Evolutionary conservation across 2,329 filamentous ascomycete species (phyloP).

Genomic region (Cladophialophora exuberans): DNA sequence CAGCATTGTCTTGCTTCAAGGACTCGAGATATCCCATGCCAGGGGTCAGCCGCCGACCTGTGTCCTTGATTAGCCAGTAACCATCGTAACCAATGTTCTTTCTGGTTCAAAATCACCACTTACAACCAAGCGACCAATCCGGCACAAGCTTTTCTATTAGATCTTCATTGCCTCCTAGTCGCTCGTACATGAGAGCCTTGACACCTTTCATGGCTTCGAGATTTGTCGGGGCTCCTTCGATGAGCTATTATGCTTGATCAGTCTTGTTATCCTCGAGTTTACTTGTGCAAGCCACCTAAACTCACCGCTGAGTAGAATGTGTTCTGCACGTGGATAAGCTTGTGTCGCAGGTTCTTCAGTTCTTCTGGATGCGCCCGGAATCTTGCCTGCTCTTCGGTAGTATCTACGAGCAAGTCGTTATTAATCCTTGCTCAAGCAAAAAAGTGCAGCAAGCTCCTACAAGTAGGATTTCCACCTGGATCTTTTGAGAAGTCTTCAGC

Average conservation of each 20-base stretch:
- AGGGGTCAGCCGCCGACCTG: conserved; percentile 45
- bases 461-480: conserved; percentile 33
- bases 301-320: conserved; percentile 16
- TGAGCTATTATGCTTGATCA: too few relatives aligned
- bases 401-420: conserved; percentile 30
- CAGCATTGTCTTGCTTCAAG: conserved; percentile 29
- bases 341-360: conserved; percentile 12
- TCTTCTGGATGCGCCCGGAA: conserved; percentile 28
- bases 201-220: conserved; percentile 4
- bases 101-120: too few relatives aligned
- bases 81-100: too few relatives aligned
- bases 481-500: conserved; percentile 18
- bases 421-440: too few relatives aligned
- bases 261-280: too few relatives aligned
- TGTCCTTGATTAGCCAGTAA: conserved; percentile 39
- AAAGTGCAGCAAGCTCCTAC: conserved; percentile 28
- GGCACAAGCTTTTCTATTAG: conserved; percentile 43
- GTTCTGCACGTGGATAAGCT: conserved; percentile 13
- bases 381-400: conserved; percentile 28
- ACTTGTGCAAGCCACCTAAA: too few relatives aligned
- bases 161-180: conserved; percentile 35
- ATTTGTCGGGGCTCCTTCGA: conserved; percentile 15
- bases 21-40: conserved; percentile 44
- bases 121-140: conserved; percentile 27
- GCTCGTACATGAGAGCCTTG: conserved; percentile 25